Percentiles rank a stretch among this genome's conserved stretches.
Evolutionary conservation across 352 stramenopile genomes (phyloP).

Genomic region (Phytopythium delawarense): DNA sequence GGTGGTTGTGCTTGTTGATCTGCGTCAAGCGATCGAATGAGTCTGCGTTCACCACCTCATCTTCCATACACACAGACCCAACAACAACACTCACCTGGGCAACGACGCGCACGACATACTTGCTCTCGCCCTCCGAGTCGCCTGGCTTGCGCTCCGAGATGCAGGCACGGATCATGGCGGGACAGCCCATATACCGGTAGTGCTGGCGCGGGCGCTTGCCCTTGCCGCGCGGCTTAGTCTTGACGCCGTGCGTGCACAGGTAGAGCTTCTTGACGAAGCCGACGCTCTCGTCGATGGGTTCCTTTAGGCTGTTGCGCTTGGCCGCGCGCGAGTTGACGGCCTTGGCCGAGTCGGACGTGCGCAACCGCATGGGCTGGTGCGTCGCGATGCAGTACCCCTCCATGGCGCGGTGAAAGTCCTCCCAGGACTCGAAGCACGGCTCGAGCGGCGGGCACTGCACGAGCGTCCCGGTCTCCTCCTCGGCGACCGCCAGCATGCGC

Average conservation of each 20-base stretch:
- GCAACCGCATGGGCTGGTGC: constrained; percentile 76
- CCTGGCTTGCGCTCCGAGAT: constrained; percentile 74
- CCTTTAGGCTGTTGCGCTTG: constrained; percentile 82
- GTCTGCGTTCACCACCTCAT: neutral
- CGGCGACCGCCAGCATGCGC: constrained; percentile 42
- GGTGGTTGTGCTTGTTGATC: constrained; percentile 86
- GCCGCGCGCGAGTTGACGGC: constrained; percentile 71
- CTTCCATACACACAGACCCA: neutral
- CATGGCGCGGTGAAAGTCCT: constrained; percentile 80
- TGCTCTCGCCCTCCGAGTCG: constrained; percentile 54
- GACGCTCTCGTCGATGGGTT: constrained; percentile 82
- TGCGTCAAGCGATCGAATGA: constrained; percentile 10
- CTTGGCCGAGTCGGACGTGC: constrained; percentile 78
- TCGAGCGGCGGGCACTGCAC: constrained; percentile 71
- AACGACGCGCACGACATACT: constrained; percentile 81
- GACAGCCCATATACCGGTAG: constrained; percentile 82
- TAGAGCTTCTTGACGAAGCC: constrained; percentile 87
- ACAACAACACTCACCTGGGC: constrained; percentile 36
- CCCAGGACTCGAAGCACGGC: constrained; percentile 78
- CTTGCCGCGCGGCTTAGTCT: constrained; percentile 79
- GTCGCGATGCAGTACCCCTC: constrained; percentile 69
- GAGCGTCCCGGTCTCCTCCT: constrained; percentile 54
- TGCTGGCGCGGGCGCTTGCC: constrained; percentile 75
- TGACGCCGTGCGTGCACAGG: constrained; percentile 79
- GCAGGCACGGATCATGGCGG: constrained; percentile 77